Evolutionary conservation across 331 rosid genomes (phyloP).

Genomic region (Quercus lobata): DNA sequence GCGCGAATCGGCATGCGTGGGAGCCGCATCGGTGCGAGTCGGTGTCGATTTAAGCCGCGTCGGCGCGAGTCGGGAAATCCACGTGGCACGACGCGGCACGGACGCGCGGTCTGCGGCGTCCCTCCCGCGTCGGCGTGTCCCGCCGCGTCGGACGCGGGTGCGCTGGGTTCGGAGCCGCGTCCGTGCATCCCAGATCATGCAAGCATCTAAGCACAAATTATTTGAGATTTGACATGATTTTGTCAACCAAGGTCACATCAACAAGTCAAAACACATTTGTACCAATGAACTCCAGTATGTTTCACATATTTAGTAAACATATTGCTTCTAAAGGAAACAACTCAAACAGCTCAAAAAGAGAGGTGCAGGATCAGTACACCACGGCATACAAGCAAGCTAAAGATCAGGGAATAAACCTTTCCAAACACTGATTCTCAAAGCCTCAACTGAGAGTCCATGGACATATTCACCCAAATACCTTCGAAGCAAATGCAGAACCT

Average conservation of each 20-base stretch:
- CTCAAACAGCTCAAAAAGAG: not conserved
- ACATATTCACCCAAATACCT: slow-evolving; percentile 95
- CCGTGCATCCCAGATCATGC: too few relatives aligned
- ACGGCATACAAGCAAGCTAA: slow-evolving; percentile 13
- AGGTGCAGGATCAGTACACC: not conserved
- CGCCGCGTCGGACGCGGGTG: too few relatives aligned
- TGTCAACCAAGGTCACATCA: not conserved
- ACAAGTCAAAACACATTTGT: not conserved
- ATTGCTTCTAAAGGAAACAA: not conserved
- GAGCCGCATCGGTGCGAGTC: too few relatives aligned
- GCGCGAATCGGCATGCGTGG: too few relatives aligned
- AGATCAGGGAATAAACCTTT: slow-evolving; percentile 59
- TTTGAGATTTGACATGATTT: not conserved
- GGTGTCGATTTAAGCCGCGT: too few relatives aligned
- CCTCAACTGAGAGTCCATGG: slow-evolving; percentile 90
- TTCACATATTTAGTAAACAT: not conserved
- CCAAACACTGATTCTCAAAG: slow-evolving; percentile 96
- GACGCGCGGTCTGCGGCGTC: too few relatives aligned
- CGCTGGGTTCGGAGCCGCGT: too few relatives aligned
- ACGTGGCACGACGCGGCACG: too few relatives aligned
- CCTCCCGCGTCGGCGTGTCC: too few relatives aligned
- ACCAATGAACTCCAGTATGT: not conserved
- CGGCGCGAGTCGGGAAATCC: too few relatives aligned
- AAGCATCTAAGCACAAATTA: too few relatives aligned
- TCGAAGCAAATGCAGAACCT: slow-evolving; percentile 94